Conservation (phyloP, 75 land plant genomes). For the Larix kaempferi region DNA sequence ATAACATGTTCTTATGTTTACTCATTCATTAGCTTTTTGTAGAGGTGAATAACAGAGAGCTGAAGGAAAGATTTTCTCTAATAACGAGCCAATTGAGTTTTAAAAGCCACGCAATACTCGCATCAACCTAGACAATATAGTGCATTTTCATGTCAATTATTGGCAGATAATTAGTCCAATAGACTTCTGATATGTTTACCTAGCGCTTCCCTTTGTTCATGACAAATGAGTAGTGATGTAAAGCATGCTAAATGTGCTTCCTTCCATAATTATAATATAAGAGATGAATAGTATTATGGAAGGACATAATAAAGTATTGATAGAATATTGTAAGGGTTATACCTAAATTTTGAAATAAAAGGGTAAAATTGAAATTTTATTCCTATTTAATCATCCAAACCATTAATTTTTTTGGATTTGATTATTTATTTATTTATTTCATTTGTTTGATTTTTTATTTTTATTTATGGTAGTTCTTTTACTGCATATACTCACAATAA, state of each 20-base stretch:
- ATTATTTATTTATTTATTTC: too few species aligned
- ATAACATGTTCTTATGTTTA: too few species aligned
- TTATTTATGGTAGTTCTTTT: too few species aligned
- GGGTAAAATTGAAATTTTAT: background rate
- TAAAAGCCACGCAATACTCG: too few species aligned
- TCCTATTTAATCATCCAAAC: too few species aligned
- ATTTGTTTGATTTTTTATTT: too few species aligned
- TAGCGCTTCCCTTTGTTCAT: background rate
- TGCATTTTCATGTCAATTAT: background rate
- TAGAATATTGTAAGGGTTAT: background rate
- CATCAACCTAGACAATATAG: background rate
- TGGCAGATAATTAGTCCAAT: background rate
- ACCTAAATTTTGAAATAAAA: conserved; percentile 3
- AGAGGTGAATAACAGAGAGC: too few species aligned
- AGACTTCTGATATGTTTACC: background rate
- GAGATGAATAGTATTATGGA: background rate
- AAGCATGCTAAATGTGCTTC: background rate
- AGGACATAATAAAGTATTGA: background rate
- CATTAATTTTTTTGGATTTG: too few species aligned
- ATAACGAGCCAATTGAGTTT: too few species aligned
- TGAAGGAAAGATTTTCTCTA: too few species aligned
- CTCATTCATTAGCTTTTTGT: too few species aligned
- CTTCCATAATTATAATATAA: background rate
- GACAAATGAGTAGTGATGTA: background rate
- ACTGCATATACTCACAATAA: too few species aligned